phyloP scores from a whole-genome alignment of 2,329 filamentous ascomycete species.

The Dichotomopilus funicola region DNA sequence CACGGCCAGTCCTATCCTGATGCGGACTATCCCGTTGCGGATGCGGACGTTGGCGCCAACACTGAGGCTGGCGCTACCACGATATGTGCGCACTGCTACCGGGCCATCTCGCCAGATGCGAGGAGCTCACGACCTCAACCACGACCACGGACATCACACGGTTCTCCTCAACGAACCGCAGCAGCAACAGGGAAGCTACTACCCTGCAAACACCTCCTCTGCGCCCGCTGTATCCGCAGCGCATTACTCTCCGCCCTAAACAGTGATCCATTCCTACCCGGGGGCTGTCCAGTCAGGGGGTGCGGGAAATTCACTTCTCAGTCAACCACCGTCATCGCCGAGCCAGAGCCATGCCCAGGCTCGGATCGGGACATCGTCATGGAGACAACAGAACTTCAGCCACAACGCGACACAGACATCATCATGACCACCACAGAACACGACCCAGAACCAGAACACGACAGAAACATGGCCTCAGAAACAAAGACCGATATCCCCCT shows the following conservation, averaged over 20 bases:
- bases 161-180: not conserved
- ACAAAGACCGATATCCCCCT: not conserved
- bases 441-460: not conserved
- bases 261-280: slow-evolving; percentile 7
- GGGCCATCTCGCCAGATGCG: too few species aligned
- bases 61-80: too few species aligned
- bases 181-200: not conserved
- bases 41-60: too few species aligned
- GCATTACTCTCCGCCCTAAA: slow-evolving; percentile 2
- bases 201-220: slow-evolving; percentile 9
- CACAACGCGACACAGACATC: too few species aligned
- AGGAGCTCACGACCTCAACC: too few species aligned
- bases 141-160: not conserved
- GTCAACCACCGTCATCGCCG: too few species aligned
- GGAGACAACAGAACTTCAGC: too few species aligned
- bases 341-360: too few species aligned
- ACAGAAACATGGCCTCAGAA: not conserved
- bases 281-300: not conserved
- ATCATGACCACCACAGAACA: not conserved
- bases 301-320: not conserved
- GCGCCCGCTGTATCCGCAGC: not conserved
- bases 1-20: too few species aligned
- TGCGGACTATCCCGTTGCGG: too few species aligned
- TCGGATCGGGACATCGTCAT: too few species aligned
- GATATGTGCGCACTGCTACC: too few species aligned